Conservation (phyloP, 2,329 filamentous ascomycete species). For the Ciborinia camelliae region DNA sequence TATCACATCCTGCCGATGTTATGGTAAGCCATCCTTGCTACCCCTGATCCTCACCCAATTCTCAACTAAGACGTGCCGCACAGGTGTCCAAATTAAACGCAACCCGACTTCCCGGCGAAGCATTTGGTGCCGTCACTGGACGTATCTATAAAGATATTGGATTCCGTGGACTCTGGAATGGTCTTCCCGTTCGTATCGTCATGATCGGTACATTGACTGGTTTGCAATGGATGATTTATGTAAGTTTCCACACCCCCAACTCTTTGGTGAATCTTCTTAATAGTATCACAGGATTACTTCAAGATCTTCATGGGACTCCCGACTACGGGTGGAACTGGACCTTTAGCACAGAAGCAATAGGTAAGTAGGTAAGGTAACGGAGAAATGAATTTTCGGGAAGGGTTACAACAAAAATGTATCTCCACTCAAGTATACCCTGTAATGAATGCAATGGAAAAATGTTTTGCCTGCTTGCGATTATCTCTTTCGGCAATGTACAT, state of each 20-base stretch:
- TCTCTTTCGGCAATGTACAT: neutral
- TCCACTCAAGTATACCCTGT: neutral
- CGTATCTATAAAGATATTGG: conserved; percentile 87
- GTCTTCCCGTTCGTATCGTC: conserved; percentile 73
- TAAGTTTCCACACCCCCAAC: conserved; percentile 36
- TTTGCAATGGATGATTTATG: conserved; percentile 92
- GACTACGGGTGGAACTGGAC: conserved; percentile 64
- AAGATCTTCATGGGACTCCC: conserved; percentile 88
- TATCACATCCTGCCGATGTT: conserved; percentile 78
- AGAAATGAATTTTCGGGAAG: neutral
- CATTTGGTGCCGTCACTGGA: conserved; percentile 69
- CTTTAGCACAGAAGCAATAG: conserved; percentile 29
- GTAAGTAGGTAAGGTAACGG: conserved; percentile 16
- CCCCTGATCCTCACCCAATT: too few relatives aligned
- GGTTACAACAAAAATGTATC: neutral
- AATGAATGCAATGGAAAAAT: conserved; percentile 1
- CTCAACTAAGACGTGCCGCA: neutral
- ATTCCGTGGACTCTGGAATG: conserved; percentile 87
- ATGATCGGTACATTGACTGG: conserved; percentile 56
- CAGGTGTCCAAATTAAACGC: conserved; percentile 75
- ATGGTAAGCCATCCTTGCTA: conserved; percentile 56
- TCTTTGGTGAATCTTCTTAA: conserved; percentile 7
- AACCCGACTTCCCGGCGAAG: conserved; percentile 70
- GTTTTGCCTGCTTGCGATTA: neutral
- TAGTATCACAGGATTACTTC: conserved; percentile 66